Evolutionary conservation across 2,329 filamentous ascomycete genomes (phyloP), one percentile per base, ranked within the genome.

Genomic region (Cytospora paraplurivora): DNA sequence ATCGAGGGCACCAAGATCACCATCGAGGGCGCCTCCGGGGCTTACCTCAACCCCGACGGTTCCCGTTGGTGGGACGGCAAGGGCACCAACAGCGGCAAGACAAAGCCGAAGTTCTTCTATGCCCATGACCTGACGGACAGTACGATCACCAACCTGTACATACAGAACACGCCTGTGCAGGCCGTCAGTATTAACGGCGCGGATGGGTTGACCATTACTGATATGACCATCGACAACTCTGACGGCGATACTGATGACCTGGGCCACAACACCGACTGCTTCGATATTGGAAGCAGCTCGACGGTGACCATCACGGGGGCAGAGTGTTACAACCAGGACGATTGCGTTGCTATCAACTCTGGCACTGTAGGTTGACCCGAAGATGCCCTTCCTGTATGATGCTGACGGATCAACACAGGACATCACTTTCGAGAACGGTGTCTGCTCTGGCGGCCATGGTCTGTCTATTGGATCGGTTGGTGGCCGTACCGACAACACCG

Each of bases 51-150:
- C 68, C 83, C 84, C 59, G 78, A 82, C 34, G 85, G 86, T 38
- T 69, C 77, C 15, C 73, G 76, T 44, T 88, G 82, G 80, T 88
- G 86, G 86, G 85, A 88, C 68, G 77, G 79, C 56, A 69, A 85
- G 72, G 86, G 86, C 27, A 72, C 72, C 70, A 85, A 85, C 70
- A 84, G 85, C 33, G 85, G 86, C 70, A 81, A 81, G 75, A 84
- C 73, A 38, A 88, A 88, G 80, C 86, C 86, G 67, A 84, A 87
- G 77, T 77, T 87, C 77, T 87, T 87, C 79, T 79, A 76, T 62
- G 77, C 78, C 11, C 80, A 86, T 70, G 76, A 75, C 61, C 69
- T 87, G 63, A 82, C 73, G 49, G 72, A 75, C 52, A 84, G 82
- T 11, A 72, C 71, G 44, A 85, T 85, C 73, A 75, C 72, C 19